Base-by-base conservation (phyloP, 2,329 filamentous ascomycete genomes). In the Penicillium sp. region DNA sequence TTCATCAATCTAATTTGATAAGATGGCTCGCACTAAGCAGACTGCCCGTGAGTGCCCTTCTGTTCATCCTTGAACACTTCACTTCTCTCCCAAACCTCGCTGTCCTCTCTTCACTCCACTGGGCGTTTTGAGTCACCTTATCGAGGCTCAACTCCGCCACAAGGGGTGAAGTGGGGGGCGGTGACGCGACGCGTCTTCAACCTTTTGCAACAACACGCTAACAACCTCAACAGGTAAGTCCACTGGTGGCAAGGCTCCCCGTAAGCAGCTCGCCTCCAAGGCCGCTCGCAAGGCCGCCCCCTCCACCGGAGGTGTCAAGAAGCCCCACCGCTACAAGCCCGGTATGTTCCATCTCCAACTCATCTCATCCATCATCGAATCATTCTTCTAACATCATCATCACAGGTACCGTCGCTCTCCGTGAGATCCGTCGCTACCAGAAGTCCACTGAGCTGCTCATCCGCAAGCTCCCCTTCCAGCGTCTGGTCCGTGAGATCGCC, bases 231-330 rank as follows among this genome's bases (percentile, higher is more conserved):
- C 71, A 86, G 85, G 86, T 78, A 89, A 96, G 81, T 86, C 83
- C 75, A 87, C 84, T 76, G 85, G 85, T 86, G 85, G 85, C 82
- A 88, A 88, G 79, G 85, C 85, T 72, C 85, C 85, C 68, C 83
- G 85, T 81, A 99, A 99, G 91, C 92, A 97, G 87, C 92, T 97
- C 75, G 93, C 93, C 71, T 96, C 92, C 85, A 97, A 97, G 90
- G 94, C 93, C 67, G 93, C 94, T 73, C 92, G 94, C 83, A 99
- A 99, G 88, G 92, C 89, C 71, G 93, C 94, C 59, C 94, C 94
- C 69, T 96, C 92, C 62, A 97, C 94, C 77, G 94, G 93, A 72
- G 90, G 90, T 87, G 90, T 93, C 86, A 94, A 94, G 90, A 94
- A 94, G 89, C 90, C 90, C 80, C 90, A 92, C 82, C 85, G 90